A percentile compares a stretch with the other conserved stretches of the same genome.
phyloP scores from a whole-genome alignment of 1,139 yeast species.

The Geotrichum cucujoidarum region DNA sequence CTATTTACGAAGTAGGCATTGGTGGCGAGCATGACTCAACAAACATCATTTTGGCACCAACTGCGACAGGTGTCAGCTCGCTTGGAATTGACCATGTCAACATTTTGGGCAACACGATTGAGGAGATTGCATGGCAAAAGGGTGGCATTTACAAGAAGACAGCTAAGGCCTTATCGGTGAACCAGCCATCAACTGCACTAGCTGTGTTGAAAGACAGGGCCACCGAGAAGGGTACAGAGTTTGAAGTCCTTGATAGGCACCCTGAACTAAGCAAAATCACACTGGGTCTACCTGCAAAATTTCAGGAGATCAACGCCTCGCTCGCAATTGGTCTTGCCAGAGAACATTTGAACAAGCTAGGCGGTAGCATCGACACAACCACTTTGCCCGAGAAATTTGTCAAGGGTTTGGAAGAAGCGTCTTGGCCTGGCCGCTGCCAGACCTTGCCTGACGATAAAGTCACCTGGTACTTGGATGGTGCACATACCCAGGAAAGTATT shows the following conservation, averaged over 20 bases:
- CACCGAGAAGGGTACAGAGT: conserved; percentile 46
- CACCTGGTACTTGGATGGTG: conserved; percentile 89
- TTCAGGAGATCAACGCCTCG: conserved; percentile 83
- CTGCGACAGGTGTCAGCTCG: conserved; percentile 80
- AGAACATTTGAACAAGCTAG: conserved; percentile 53
- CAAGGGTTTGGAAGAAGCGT: conserved; percentile 61
- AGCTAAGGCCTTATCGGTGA: conserved; percentile 63
- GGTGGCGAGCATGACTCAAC: conserved; percentile 98
- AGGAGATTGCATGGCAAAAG: conserved; percentile 93
- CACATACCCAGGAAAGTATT: conserved; percentile 88
- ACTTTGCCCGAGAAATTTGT: conserved; percentile 55
- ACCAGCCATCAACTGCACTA: conserved; percentile 49
- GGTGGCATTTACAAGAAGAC: conserved; percentile 81
- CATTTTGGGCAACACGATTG: conserved; percentile 83
- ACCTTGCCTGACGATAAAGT: conserved; percentile 48
- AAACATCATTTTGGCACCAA: conserved; percentile 72
- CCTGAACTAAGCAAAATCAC: conserved; percentile 34
- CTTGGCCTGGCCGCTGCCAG: conserved; percentile 97
- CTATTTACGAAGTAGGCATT: conserved; percentile 95
- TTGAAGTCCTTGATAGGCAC: conserved; percentile 49
- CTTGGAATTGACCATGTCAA: conserved; percentile 90
- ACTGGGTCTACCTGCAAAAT: conserved; percentile 82
- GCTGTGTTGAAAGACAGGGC: conserved; percentile 58
- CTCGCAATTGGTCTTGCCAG: conserved; percentile 73
- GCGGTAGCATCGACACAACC: conserved; percentile 32